Conservation (phyloP, 1,139 yeast genomes). For the Lizanozyma gosingica region DNA sequence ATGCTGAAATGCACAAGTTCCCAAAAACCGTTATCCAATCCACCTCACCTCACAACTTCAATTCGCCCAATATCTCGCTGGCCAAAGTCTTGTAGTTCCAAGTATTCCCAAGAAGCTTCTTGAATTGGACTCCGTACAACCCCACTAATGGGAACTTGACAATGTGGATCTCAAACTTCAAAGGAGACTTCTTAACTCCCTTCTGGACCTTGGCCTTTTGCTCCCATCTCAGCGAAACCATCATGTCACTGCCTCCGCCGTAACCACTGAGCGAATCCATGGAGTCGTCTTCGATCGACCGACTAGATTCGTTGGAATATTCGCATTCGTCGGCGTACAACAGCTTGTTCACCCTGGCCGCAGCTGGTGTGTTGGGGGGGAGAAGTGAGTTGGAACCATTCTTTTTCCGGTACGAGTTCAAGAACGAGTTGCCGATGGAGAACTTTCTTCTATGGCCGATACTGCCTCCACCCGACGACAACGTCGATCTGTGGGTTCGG, state of each 20-base stretch:
- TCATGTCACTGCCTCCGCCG: conserved; percentile 59
- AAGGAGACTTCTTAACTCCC: conserved; percentile 34
- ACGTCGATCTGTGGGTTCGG: conserved; percentile 21
- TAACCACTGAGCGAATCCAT: conserved; percentile 50
- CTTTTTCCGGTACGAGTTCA: conserved; percentile 37
- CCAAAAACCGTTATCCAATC: too few species aligned
- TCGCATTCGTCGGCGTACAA: conserved; percentile 36
- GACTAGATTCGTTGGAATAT: conserved; percentile 11
- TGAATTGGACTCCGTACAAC: conserved; percentile 89
- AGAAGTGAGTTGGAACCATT: conserved; percentile 36
- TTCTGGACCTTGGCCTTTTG: conserved; percentile 22
- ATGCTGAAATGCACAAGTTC: too few species aligned
- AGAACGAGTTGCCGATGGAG: conserved; percentile 48
- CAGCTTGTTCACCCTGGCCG: conserved; percentile 31
- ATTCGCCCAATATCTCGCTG: conserved; percentile 69
- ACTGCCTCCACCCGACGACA: conserved; percentile 16
- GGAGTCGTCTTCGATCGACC: conserved; percentile 36
- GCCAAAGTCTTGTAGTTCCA: conserved; percentile 96
- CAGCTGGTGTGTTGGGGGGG: conserved; percentile 45
- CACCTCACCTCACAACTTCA: conserved; percentile 41
- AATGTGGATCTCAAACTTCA: conserved; percentile 85
- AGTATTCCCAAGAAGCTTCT: conserved; percentile 86
- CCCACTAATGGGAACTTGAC: conserved; percentile 90
- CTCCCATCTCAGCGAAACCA: conserved; percentile 50
- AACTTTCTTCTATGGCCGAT: conserved; percentile 50